Percentiles rank a stretch among this genome's conserved stretches.
phyloP scores from a whole-genome alignment of 169 alveolate species.

The Plasmodium gaboni region DNA sequence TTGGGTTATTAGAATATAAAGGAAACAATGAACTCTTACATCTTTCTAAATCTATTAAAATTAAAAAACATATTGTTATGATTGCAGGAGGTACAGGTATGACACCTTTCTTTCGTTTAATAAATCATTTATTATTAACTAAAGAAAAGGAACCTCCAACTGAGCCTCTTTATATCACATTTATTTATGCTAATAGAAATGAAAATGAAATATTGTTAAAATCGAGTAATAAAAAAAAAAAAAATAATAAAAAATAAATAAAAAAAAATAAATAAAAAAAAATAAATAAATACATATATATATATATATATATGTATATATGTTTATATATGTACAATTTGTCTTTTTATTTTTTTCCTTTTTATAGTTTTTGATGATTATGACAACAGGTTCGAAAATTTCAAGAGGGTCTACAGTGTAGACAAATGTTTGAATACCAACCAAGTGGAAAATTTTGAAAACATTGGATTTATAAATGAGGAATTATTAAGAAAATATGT shows the following conservation, averaged over 20 bases:
- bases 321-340: background rate
- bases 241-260: background rate
- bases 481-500: constrained; percentile 51
- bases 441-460: constrained; percentile 6
- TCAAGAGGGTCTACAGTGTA: constrained; percentile 61
- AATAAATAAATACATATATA: background rate
- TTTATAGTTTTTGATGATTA: constrained; percentile 65
- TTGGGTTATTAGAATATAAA: constrained; percentile 62
- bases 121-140: constrained; percentile 61
- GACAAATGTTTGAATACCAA: constrained; percentile 47
- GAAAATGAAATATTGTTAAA: constrained; percentile 69
- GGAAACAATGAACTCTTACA: constrained; percentile 48
- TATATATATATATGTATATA: background rate
- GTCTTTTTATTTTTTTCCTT: background rate
- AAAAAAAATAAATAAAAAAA: background rate
- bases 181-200: constrained; percentile 71
- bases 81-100: constrained; percentile 89
- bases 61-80: constrained; percentile 77
- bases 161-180: constrained; percentile 29
- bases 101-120: constrained; percentile 83
- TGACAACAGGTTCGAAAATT: constrained; percentile 21
- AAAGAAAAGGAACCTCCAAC: constrained; percentile 1
- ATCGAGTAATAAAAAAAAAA: constrained; percentile 5
- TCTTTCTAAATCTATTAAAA: constrained; percentile 32
- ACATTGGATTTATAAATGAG: constrained; percentile 48